phyloP scores from a whole-genome alignment of 768 basidiomycete species.

The Botryobasidium botryosum region DNA sequence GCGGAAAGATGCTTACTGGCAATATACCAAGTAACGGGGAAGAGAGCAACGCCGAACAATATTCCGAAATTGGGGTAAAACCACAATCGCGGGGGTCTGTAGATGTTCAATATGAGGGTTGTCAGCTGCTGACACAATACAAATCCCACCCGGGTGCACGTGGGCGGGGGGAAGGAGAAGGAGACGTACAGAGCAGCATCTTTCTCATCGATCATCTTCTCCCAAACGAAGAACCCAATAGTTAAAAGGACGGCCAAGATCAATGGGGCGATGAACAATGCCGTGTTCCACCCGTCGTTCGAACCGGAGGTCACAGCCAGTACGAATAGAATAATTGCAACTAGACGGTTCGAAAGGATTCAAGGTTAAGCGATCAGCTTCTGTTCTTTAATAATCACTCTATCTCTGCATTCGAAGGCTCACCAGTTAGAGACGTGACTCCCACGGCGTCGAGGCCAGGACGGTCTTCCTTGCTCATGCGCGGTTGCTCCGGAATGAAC shows the following conservation, averaged over 20 bases:
- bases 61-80: conserved; percentile 26
- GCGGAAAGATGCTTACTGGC: conserved; percentile 2
- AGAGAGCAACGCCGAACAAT: conserved; percentile 23
- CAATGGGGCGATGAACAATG: conserved; percentile 30
- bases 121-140: too few species aligned
- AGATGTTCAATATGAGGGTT: too few species aligned
- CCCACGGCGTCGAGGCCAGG: conserved; percentile 25
- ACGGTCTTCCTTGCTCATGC: not conserved
- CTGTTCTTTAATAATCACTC: not conserved
- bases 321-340: conserved; percentile 20
- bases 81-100: conserved; percentile 31
- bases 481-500: conserved; percentile 21
- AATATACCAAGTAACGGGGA: conserved; percentile 30
- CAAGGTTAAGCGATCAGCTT: not conserved
- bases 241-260: conserved; percentile 28
- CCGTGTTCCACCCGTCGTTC: conserved; percentile 31
- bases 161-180: too few species aligned
- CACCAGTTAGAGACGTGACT: conserved; percentile 22
- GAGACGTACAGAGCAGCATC: conserved; percentile 29
- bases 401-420: not conserved
- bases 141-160: too few species aligned
- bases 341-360: not conserved
- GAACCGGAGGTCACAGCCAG: conserved; percentile 29
- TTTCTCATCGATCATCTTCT: conserved; percentile 25
- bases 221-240: conserved; percentile 34